A percentile compares a stretch with the other conserved stretches of the same genome.
Evolutionary conservation across 192 early-diverging fungal species (phyloP).

Genomic region (Phycomyces blakesleeanus): DNA sequence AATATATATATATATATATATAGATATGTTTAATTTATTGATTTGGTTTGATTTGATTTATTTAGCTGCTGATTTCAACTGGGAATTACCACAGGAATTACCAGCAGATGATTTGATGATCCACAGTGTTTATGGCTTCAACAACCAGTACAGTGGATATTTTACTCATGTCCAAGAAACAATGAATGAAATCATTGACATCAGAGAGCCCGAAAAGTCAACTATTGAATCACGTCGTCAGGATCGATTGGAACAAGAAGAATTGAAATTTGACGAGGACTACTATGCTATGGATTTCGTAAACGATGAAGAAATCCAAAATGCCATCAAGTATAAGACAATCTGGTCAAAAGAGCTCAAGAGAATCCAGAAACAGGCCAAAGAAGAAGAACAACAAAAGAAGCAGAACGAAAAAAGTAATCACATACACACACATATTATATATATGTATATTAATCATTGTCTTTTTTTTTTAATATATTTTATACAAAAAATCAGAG

Average conservation of each 20-base stretch:
- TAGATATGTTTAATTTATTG: no score
- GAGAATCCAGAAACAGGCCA: conserved; percentile 55
- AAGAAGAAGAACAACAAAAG: conserved; percentile 18
- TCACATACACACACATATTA: no score
- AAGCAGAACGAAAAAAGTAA: conserved; percentile 8
- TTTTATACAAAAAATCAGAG: no score
- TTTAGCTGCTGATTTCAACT: conserved; percentile 70
- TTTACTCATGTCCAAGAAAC: conserved; percentile 70
- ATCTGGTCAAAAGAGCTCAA: conserved; percentile 60
- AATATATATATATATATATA: not conserved
- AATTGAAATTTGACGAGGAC: conserved; percentile 87
- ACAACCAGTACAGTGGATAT: conserved; percentile 76
- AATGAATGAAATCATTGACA: conserved; percentile 66
- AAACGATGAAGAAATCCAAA: conserved; percentile 81
- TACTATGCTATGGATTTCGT: conserved; percentile 88
- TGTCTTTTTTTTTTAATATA: no score
- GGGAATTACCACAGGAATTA: conserved; percentile 80
- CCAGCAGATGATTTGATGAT: conserved; percentile 32
- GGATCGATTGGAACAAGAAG: conserved; percentile 64
- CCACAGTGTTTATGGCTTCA: conserved; percentile 78
- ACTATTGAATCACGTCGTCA: conserved; percentile 50
- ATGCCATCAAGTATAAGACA: conserved; percentile 71
- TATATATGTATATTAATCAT: not conserved
- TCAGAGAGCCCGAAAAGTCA: conserved; percentile 56
- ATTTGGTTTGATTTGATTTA: not conserved